A percentile compares a stretch with the other conserved stretches of the same genome.
phyloP scores from a whole-genome alignment of 441 rosid species.

The Adansonia rubrostipa region DNA sequence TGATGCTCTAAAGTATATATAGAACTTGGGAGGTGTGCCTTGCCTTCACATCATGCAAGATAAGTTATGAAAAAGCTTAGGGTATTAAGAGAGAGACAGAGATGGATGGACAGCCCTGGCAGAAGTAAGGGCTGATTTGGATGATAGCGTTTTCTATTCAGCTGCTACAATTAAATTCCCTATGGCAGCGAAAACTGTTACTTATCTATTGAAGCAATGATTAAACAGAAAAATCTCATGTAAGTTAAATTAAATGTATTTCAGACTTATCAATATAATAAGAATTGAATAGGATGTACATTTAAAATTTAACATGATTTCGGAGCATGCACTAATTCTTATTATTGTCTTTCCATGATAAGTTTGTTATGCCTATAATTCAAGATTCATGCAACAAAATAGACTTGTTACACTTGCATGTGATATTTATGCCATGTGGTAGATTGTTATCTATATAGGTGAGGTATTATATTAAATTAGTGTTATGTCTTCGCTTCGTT shows the following conservation, averaged over 20 bases:
- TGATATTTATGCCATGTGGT: background rate
- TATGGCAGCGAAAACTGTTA: background rate
- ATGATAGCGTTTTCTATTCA: background rate
- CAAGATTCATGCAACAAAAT: background rate
- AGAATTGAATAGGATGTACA: no score
- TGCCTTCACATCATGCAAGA: background rate
- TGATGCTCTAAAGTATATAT: background rate
- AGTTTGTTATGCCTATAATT: no score
- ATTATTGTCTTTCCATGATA: background rate
- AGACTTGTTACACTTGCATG: background rate
- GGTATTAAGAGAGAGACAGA: slow-evolving; percentile 1
- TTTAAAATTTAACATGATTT: no score
- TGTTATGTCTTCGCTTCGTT: no score
- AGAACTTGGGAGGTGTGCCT: slow-evolving; percentile 2
- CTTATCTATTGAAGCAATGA: background rate
- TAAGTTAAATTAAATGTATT: background rate
- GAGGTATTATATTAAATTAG: background rate
- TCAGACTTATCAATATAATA: background rate
- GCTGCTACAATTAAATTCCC: background rate
- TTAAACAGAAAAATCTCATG: background rate
- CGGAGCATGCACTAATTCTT: no score
- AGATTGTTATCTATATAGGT: background rate
- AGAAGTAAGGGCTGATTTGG: slow-evolving; percentile 5
- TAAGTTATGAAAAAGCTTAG: background rate
- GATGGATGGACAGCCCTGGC: background rate